A percentile compares a stretch with the other conserved stretches of the same genome.
Conservation (phyloP, 2,329 filamentous ascomycete genomes). For the Hymenoscyphus salicellus region DNA sequence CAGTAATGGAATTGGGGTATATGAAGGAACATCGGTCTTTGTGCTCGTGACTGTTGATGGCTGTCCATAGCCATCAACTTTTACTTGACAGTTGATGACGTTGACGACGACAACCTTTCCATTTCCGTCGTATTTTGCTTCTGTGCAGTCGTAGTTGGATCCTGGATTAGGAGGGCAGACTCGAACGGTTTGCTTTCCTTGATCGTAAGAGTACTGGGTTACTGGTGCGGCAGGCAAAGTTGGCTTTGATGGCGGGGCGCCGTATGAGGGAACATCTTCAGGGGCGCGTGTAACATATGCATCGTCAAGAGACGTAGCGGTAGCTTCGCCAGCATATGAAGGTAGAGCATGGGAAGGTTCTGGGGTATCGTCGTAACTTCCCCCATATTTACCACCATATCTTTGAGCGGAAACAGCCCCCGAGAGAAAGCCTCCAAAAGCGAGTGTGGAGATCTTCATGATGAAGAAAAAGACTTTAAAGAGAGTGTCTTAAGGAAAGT, state of each 20-base stretch:
- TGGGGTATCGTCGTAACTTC: no score
- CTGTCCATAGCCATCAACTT: not conserved
- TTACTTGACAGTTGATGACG: not conserved
- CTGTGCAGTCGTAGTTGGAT: not conserved
- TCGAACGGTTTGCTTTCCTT: constrained; percentile 1
- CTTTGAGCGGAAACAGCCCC: not conserved
- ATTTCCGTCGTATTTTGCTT: constrained; percentile 2
- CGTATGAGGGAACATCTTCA: not conserved
- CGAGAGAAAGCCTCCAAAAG: not conserved
- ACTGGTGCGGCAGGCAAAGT: not conserved
- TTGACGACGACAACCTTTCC: not conserved
- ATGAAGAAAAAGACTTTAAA: constrained; percentile 5
- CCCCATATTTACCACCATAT: not conserved
- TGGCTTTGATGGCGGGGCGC: not conserved
- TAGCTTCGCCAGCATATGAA: not conserved
- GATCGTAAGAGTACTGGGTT: not conserved
- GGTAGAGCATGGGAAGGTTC: not conserved
- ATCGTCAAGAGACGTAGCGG: constrained; percentile 1
- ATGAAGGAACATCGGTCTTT: not conserved
- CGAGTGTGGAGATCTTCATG: constrained; percentile 6
- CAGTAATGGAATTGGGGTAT: not conserved
- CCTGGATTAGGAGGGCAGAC: not conserved
- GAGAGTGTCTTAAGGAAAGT: not conserved
- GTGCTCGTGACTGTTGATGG: not conserved
- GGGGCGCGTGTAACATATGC: not conserved